Conservation (phyloP, 2,329 filamentous ascomycete species). For the Epichloe sylvatica region DNA sequence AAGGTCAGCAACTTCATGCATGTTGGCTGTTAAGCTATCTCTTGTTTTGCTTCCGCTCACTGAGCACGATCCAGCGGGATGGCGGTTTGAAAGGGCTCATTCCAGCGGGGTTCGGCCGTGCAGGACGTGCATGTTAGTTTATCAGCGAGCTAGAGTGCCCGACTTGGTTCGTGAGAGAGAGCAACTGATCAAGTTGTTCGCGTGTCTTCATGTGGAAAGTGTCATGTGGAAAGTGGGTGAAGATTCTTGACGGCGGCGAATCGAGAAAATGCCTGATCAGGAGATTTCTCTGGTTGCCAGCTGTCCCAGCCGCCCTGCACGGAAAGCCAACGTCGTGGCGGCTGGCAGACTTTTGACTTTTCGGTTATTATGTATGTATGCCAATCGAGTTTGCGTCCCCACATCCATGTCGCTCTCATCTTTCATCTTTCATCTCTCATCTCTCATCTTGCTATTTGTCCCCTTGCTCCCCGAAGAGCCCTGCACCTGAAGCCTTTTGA, state of each 20-base stretch:
- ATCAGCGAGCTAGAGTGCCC: not conserved
- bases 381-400: not conserved
- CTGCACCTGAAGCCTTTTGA: too few relatives aligned
- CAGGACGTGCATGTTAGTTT: not conserved
- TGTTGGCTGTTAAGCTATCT: not conserved
- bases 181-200: too few relatives aligned
- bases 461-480: too few relatives aligned
- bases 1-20: not conserved
- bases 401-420: not conserved
- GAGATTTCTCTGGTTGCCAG: not conserved
- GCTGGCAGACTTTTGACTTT: not conserved
- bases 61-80: not conserved
- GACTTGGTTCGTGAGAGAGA: not conserved
- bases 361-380: too few relatives aligned
- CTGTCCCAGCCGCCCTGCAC: too few relatives aligned
- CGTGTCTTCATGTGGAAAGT: not conserved
- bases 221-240: not conserved
- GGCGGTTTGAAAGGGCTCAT: not conserved
- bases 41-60: not conserved
- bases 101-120: not conserved
- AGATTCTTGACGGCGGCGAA: not conserved
- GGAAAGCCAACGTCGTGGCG: not conserved
- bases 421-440: too few relatives aligned
- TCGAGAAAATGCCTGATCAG: not conserved
- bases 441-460: too few relatives aligned